Conservation (phyloP, 495 filamentous ascomycete genomes). For the Aspergillus incahuasiensis region DNA sequence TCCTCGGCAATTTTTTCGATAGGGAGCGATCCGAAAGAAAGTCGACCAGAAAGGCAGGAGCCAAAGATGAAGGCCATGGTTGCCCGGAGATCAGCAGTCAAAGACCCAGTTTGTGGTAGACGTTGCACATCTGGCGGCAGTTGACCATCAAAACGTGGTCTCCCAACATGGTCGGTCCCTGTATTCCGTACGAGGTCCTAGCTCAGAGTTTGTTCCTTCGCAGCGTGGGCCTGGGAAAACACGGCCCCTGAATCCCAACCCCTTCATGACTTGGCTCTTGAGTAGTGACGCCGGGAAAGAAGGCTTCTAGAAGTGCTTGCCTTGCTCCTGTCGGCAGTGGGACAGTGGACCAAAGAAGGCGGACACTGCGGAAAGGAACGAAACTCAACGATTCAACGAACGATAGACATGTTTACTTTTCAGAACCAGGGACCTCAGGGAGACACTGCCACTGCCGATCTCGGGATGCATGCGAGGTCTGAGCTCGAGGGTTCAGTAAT, state of each 20-base stretch:
- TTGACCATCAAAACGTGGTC: slow-evolving; percentile 2
- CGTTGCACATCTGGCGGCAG: not conserved
- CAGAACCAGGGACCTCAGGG: slow-evolving; percentile 6
- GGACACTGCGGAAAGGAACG: not conserved
- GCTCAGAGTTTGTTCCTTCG: not conserved
- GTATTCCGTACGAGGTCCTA: not conserved
- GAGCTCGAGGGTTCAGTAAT: slow-evolving; percentile 12
- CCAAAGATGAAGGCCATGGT: not conserved
- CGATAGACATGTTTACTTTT: not conserved
- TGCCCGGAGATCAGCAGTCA: slow-evolving; percentile 4
- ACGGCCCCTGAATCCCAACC: not conserved
- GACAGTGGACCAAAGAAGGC: slow-evolving; percentile 8
- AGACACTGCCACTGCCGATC: slow-evolving; percentile 38
- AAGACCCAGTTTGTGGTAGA: not conserved
- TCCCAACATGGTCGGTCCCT: not conserved
- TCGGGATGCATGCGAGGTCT: slow-evolving; percentile 30
- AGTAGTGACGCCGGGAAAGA: not conserved
- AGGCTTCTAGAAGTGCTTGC: not conserved
- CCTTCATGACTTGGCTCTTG: not conserved
- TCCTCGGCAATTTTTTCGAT: not conserved
- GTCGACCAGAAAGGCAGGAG: not conserved
- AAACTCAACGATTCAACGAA: slow-evolving; percentile 15
- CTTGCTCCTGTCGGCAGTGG: slow-evolving; percentile 10
- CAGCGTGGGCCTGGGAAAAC: not conserved
- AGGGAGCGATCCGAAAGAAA: not conserved